phyloP scores from a whole-genome alignment of 345 rosid genomes.

The Gossypium mustelinum region DNA sequence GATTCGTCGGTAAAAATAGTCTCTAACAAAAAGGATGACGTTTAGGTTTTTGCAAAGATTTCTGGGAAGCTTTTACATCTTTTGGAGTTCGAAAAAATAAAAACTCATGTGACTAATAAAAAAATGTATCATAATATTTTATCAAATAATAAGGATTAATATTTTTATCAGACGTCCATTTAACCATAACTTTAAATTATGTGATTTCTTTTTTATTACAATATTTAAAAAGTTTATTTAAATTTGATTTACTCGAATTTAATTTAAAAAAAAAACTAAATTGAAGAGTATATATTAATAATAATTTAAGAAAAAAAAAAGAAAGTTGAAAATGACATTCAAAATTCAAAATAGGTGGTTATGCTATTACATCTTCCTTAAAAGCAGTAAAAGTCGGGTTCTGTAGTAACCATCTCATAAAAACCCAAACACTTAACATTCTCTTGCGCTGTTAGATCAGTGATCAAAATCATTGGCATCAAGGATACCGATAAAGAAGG shows the following conservation, averaged over 20 bases:
- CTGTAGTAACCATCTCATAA: not conserved
- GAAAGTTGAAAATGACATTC: not conserved
- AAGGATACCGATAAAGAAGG: not conserved
- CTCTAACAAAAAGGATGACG: too few species aligned
- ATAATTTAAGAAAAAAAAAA: not conserved
- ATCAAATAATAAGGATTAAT: too few species aligned
- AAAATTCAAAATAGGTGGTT: not conserved
- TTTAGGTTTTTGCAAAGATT: accelerated
- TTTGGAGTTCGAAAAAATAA: too few species aligned
- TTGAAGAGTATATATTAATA: not conserved
- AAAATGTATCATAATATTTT: too few species aligned
- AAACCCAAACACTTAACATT: not conserved
- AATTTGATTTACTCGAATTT: too few species aligned
- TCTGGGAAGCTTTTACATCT: too few species aligned
- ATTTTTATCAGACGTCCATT: too few species aligned
- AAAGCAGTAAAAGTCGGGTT: not conserved
- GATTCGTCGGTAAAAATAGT: too few species aligned
- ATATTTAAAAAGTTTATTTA: too few species aligned
- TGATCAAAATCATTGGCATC: not conserved
- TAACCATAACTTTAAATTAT: too few species aligned
- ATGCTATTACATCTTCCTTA: not conserved
- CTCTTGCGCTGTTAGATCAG: not conserved
- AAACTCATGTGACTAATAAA: too few species aligned
- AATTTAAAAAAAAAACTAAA: not conserved
- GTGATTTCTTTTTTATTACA: too few species aligned